phyloP scores from a whole-genome alignment of 352 stramenopile genomes.

The Phytopythium helicoides region DNA sequence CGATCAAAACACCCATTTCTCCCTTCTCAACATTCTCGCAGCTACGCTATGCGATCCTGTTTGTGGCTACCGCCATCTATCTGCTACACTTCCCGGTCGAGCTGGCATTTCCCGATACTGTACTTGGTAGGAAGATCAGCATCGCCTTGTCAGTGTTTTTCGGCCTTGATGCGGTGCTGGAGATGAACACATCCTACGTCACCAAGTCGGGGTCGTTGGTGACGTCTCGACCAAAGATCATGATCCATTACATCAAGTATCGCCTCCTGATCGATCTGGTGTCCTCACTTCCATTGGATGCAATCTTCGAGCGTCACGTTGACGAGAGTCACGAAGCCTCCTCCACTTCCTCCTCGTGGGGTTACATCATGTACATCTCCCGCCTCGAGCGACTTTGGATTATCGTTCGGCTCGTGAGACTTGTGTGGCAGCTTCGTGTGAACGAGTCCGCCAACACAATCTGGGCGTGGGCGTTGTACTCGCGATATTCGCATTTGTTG shows the following conservation, averaged over 20 bases:
- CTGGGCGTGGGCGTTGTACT: slow-evolving; percentile 4
- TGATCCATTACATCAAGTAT: slow-evolving; percentile 2
- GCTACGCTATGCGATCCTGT: slow-evolving; percentile 16
- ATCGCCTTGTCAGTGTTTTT: slow-evolving; percentile 18
- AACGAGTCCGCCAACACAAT: slow-evolving; percentile 5
- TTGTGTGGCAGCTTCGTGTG: slow-evolving; percentile 5
- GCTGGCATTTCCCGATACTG: slow-evolving; percentile 23
- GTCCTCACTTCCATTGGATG: not conserved
- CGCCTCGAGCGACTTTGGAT: slow-evolving; percentile 7
- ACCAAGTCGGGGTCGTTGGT: slow-evolving; percentile 6
- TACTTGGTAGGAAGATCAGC: not conserved
- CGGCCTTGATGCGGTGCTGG: slow-evolving; percentile 9
- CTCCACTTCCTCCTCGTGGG: not conserved
- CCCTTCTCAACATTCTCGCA: slow-evolving; percentile 28
- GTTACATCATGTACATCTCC: not conserved
- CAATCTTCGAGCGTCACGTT: not conserved
- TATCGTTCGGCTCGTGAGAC: slow-evolving; percentile 12
- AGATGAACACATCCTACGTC: slow-evolving; percentile 11
- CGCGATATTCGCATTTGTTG: no score
- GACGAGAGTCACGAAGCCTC: not conserved
- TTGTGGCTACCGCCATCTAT: slow-evolving; percentile 25
- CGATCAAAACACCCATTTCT: slow-evolving; percentile 20
- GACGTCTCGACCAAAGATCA: slow-evolving; percentile 7
- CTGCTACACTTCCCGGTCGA: slow-evolving; percentile 34
- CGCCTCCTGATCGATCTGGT: slow-evolving; percentile 6